Evolutionary conservation across 2,329 filamentous ascomycete species (phyloP), one percentile per base, ranked within the genome.

Genomic region (Leptographium flavum): DNA sequence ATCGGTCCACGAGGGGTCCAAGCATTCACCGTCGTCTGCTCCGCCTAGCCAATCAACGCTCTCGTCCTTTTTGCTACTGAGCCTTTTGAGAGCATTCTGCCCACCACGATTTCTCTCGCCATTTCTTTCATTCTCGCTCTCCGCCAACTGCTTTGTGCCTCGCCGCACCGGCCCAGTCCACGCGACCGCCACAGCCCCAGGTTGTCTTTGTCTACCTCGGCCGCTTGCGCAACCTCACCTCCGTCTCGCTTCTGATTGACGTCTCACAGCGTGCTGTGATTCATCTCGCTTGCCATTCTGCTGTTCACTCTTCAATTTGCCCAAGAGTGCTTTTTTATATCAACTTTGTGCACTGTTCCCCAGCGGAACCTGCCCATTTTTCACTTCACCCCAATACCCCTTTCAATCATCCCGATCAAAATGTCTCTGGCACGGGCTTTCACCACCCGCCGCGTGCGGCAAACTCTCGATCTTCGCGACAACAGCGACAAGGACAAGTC

Each of bases 381-480:
- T 22, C n/a, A 31, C 31, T n/a, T n/a, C n/a, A n/a, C n/a, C n/a
- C n/a, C n/a, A n/a, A n/a, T n/a, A n/a, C n/a, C n/a, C 41, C 23
- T 28, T 7, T 8, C 32, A 5, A 31, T 17, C 30, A 17, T 19
- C 36, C 30, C 10, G 9, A 13, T 38, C 48, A 51, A 39, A n/a
- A 56, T 58, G 60, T 62, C 60, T 42, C 50, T 88, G 54, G 73
- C 79, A 43, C 74, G 83, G 58, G 82, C 81, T 48, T 83, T 88
- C 60, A 81, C 76, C 32, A 83, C 79, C 54, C 75, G 77, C 62
- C 76, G 79, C 62, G 68, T 66, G 53, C 83, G 78, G 67, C 71
- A 74, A 54, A 63, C 64, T 49, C 58, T 68, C 49, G 63, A 70
- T 49, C 55, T 68, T 22, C 10, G 15, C 3, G 23, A 28, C 6